A percentile compares a stretch with the other conserved stretches of the same genome.
Conservation (phyloP, 1,284 basidiomycete genomes). For the Ustilago vetiveriae region DNA sequence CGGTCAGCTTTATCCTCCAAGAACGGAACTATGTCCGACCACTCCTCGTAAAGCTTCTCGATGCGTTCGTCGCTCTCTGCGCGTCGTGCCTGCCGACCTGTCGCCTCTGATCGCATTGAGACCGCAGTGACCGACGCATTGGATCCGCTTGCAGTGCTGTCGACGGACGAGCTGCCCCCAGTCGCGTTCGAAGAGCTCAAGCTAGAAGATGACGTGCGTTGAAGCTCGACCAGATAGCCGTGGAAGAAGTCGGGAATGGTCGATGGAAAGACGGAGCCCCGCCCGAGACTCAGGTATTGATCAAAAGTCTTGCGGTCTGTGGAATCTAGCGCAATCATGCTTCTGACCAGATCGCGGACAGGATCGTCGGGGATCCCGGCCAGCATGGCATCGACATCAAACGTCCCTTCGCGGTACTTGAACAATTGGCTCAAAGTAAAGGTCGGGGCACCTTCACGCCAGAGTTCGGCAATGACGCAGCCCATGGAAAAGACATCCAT, state of each 20-base stretch:
- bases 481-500: constrained; percentile 99
- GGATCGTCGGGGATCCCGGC: constrained; percentile 80
- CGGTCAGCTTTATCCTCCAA: constrained; percentile 23
- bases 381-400: constrained; percentile 79
- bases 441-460: constrained; percentile 90
- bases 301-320: constrained; percentile 82
- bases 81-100: constrained; percentile 15
- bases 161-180: constrained; percentile 12
- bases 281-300: constrained; percentile 79
- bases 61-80: constrained; percentile 63
- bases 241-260: constrained; percentile 93
- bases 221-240: constrained; percentile 83
- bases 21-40: constrained; percentile 49
- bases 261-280: constrained; percentile 81
- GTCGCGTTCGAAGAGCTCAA: constrained; percentile 3
- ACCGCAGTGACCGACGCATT: constrained; percentile 36
- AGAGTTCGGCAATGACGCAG: constrained; percentile 95
- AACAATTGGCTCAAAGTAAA: constrained; percentile 96
- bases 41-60: constrained; percentile 64
- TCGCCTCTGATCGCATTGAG: constrained; percentile 30
- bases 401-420: constrained; percentile 88
- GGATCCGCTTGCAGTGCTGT: constrained; percentile 28
- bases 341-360: constrained; percentile 78
- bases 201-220: constrained; percentile 69
- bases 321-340: constrained; percentile 89